These are phyloP conservation scores for Paecilomyces sp. DNA, from an alignment of 2,329 filamentous ascomycete genomes.

Conservation along the genomic window DNA sequence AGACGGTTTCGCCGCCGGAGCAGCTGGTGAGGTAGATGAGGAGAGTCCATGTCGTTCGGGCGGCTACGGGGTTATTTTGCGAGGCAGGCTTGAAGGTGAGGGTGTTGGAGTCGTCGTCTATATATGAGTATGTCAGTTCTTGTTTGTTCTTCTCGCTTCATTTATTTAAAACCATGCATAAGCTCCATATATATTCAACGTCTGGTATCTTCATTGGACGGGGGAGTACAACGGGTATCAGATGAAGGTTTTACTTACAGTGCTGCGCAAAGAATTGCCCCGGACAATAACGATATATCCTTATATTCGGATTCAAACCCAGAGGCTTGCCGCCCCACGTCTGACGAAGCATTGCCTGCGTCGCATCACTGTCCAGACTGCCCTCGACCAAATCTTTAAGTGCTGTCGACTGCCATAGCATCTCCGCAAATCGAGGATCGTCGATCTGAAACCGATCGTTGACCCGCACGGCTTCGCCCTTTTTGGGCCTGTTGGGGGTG, in stretches of 20 bases:
- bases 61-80: constrained; percentile 38
- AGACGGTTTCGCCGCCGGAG: constrained; percentile 81
- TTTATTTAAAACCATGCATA: neutral
- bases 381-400: constrained; percentile 54
- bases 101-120: constrained; percentile 82
- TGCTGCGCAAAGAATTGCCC: constrained; percentile 91
- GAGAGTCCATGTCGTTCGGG: constrained; percentile 83
- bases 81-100: constrained; percentile 50
- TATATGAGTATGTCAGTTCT: neutral
- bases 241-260: constrained; percentile 51
- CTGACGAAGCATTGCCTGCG: constrained; percentile 6
- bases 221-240: neutral
- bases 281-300: constrained; percentile 77
- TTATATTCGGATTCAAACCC: constrained; percentile 82
- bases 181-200: no score
- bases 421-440: constrained; percentile 65
- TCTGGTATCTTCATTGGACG: no score
- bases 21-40: constrained; percentile 84
- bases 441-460: constrained; percentile 85
- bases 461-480: constrained; percentile 72
- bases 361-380: constrained; percentile 16
- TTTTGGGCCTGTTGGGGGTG: constrained; percentile 70
- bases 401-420: constrained; percentile 70
- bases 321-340: constrained; percentile 74
- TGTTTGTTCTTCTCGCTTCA: constrained; percentile 1